Evolutionary conservation across 768 basidiomycete genomes (phyloP), one percentile per base, ranked within the genome.

Genomic region (Tulasnella calospora): DNA sequence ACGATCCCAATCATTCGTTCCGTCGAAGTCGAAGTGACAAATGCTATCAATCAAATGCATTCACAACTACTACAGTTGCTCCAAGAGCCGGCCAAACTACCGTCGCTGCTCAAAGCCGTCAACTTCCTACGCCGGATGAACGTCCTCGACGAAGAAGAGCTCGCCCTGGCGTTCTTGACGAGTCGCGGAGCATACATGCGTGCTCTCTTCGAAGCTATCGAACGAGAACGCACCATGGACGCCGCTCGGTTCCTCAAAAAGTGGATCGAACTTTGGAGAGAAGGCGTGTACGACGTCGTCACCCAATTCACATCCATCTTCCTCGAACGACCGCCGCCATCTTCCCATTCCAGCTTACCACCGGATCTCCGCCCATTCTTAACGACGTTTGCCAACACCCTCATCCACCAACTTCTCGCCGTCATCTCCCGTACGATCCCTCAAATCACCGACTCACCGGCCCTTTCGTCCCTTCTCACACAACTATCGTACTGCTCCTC

Each of bases 401-500:
- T 91, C n/a, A 87, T 90, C 67, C 84, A 87, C 3, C 87, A 90
- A 74, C 90, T 98, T 72, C 87, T 96, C 74, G 88, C 89, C n/a
- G 84, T 91, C 8, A 86, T 98, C 57, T 83, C 86, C 5, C 86
- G 86, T 10, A 88, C 90, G 72, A 88, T 98, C 21, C 89, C 91
- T 0, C 79, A 80, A 13, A 82, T 88, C 27, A 85, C 90, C 40
- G 86, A 86, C 77, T 86, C 91, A 19, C 82, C 92, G 27, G 86
- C 93, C 33, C 87, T 97, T 80, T 88, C 94, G 30, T 90, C 96
- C 46, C 88, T 96, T 61, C 89, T 98, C 78, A 97, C 96, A 0
- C 97, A 99, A 82, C 88, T 99, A 69, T 92, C 93, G 17, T 98
- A 99, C 84, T 98, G 96, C 83, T 91, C 95, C 10, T 90, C 91